A percentile compares a stretch with the other conserved stretches of the same genome.
These are phyloP conservation scores for Tieghemiomyces parasiticus DNA, from an alignment of 192 early-diverging fungal species.

Conservation along the genomic window DNA sequence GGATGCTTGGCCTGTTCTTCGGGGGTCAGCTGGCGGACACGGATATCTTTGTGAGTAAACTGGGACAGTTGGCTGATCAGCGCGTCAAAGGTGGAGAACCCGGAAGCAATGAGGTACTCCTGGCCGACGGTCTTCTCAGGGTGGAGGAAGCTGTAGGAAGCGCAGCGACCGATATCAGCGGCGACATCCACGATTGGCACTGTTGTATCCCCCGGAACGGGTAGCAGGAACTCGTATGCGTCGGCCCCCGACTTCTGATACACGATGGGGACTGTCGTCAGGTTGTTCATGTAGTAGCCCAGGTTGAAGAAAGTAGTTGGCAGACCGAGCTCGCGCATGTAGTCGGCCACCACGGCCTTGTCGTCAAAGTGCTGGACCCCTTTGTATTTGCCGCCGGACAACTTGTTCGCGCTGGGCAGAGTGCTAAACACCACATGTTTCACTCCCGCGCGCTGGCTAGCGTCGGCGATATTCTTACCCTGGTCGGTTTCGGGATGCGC, in stretches of 20 bases:
- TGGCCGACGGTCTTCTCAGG: background rate
- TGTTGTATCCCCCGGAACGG: background rate
- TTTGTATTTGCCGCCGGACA: conserved; percentile 1
- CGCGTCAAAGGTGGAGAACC: background rate
- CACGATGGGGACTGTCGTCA: background rate
- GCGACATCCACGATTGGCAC: background rate
- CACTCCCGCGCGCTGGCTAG: background rate
- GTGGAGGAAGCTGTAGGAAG: background rate
- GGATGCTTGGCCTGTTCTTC: background rate
- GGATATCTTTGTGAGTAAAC: background rate
- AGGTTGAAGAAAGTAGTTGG: background rate
- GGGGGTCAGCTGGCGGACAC: background rate
- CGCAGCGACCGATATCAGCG: background rate
- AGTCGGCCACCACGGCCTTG: conserved; percentile 6
- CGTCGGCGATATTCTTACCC: conserved; percentile 11
- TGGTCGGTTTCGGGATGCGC: conserved; percentile 5
- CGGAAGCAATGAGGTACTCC: background rate
- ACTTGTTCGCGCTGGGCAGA: background rate
- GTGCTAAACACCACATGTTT: conserved; percentile 10
- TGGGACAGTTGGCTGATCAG: background rate
- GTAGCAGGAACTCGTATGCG: background rate
- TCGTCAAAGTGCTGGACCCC: conserved; percentile 4
- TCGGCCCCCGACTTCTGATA: background rate
- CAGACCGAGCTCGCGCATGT: background rate
- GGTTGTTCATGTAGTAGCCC: background rate